Evolutionary conservation across 345 rosid species (phyloP), one percentile per base, ranked within the genome.

Genomic region (Crucihimalaya himalaica): DNA sequence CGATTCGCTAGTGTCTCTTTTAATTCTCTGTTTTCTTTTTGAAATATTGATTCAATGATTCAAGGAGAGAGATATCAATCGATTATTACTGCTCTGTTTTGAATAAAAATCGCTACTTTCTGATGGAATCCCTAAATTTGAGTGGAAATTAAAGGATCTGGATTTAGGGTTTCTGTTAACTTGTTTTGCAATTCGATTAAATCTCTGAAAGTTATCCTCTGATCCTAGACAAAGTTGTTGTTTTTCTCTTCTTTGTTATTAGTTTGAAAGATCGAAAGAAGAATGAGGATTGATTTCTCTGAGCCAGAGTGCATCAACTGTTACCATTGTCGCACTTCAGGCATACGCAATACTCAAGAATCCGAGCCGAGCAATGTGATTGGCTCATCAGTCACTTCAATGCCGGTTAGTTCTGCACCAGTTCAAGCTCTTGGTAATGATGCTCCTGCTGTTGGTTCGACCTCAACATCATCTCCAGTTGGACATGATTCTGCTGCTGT

Each of bases 241-340:
- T 13, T 27, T 58, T 59, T 27, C 47, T 11, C 0, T 2, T 55
- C 11, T 4, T 40, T 21, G 21, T 53, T 20, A 53, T 28, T 56
- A 72, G 63, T n/a, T 72, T 63, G 6, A 53, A 62, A 48, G 45
- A 63, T 20, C 42, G 14, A 20, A 43, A 21, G 47, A 54, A 73
- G 37, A 12, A 73, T 73, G 77, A 64, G n/a, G 48, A 12, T 64
- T 46, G 58, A 47, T 55, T 47, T 54, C 13, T 64, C 71, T 23
- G 77, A 73, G 71, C 31, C 64, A 53, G 50, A 55, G 71, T 73
- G 64, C 21, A 27, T 32, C 35, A 54, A 27, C 15, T 72, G 76
- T 72, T 43, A 2, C 70, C 63, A 21, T 13, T 8, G 19, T 8
- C 76, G 15, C 27, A 8, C 45, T 51, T 48, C 56, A 50, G 3